Evolutionary conservation across 768 basidiomycete genomes (phyloP), one percentile per base, ranked within the genome.

Genomic region (Terana coerulea): DNA sequence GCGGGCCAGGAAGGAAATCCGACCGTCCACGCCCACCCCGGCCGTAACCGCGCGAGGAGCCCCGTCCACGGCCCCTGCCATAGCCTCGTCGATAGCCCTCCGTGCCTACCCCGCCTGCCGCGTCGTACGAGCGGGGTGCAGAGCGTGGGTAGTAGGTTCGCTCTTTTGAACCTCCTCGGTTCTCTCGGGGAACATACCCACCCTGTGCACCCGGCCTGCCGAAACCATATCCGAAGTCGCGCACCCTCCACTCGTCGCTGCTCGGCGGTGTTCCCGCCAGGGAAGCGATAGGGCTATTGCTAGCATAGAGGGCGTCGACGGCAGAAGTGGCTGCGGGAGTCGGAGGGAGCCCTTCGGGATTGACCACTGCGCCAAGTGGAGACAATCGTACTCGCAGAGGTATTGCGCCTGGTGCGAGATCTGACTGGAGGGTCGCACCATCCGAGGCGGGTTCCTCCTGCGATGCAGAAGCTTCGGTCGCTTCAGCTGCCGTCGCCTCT

Each of bases 11-110:
- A n/a, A n/a, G n/a, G 44, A 44, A 56, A 17, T 43, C 48, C 2
- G 56, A 53, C 22, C 42, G 42, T 21, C 44, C 63, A 52, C 59
- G 59, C 17, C 66, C 61, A 30, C 73, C 67, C 5, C 71, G 66
- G 30, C 66, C 67, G 41, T 67, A 67, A 40, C 68, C 69, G n/a
- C 56, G 50, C 5, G 45, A 19, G n/a, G 28, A 11, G 7, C 61
- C 61, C 5, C 61, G 55, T 9, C 57, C 60, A n/a, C 61, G 43
- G 10, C 69, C 64, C 7, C 77, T 74, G 24, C 69, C 67, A 54
- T 62, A 64, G 7, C 73, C 69, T 19, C 70, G 61, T 3, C 69
- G 68, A 55, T 62, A 64, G 22, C 61, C 69, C 22, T 66, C 64
- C 6, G 66, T 60, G 31, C 57, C 58, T n/a, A n/a, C n/a, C n/a